phyloP scores from a whole-genome alignment of 2,329 filamentous ascomycete species.

The Monilinia fructicola region DNA sequence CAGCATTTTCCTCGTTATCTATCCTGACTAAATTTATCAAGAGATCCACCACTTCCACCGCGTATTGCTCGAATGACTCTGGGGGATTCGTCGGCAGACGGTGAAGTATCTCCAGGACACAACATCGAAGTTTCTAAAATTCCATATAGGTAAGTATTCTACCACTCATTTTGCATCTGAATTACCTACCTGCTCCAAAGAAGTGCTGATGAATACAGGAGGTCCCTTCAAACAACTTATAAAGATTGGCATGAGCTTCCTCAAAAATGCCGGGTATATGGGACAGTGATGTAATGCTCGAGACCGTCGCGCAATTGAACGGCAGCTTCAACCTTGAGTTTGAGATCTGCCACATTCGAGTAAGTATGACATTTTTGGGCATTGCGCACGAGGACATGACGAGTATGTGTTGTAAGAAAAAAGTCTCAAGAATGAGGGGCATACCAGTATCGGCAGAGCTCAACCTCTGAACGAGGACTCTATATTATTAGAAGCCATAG shows the following conservation, averaged over 20 bases:
- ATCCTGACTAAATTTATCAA: slow-evolving; percentile 83
- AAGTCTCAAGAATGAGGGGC: slow-evolving; percentile 17
- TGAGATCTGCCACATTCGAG: slow-evolving; percentile 60
- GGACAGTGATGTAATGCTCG: slow-evolving; percentile 78
- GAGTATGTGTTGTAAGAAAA: slow-evolving; percentile 3
- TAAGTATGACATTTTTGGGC: slow-evolving; percentile 24
- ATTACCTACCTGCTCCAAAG: slow-evolving; percentile 74
- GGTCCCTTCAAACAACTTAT: slow-evolving; percentile 79
- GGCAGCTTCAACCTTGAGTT: slow-evolving; percentile 78
- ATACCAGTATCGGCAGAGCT: slow-evolving; percentile 47
- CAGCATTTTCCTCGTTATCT: slow-evolving; percentile 98
- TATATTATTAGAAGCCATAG: slow-evolving; percentile 60
- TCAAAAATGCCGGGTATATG: slow-evolving; percentile 77
- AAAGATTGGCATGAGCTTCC: slow-evolving; percentile 87
- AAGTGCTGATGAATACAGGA: slow-evolving; percentile 88
- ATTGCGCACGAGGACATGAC: not conserved
- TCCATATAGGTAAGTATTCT: slow-evolving; percentile 14
- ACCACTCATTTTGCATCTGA: slow-evolving; percentile 1
- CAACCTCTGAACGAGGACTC: slow-evolving; percentile 59
- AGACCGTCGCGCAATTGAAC: slow-evolving; percentile 86
- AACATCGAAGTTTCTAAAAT: slow-evolving; percentile 79
- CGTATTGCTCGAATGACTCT: slow-evolving; percentile 85
- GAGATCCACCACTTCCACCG: slow-evolving; percentile 83
- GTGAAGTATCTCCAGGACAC: slow-evolving; percentile 91
- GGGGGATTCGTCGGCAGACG: slow-evolving; percentile 72